Evolutionary conservation across 345 rosid genomes (phyloP).

Genomic region (Citrus glauca): DNA sequence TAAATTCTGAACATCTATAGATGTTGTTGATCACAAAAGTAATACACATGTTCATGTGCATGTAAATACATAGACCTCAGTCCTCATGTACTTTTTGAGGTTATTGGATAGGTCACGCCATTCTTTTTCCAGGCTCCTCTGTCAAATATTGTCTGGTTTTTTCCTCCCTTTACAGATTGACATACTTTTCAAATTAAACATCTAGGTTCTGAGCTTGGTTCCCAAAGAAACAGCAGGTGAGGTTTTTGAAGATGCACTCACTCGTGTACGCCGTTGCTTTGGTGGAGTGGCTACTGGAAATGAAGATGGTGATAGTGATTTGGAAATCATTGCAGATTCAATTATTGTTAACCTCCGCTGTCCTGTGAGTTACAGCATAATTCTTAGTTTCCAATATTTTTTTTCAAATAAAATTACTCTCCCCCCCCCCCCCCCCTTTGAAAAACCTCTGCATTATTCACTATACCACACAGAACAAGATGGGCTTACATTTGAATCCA

Average conservation of each 20-base stretch:
- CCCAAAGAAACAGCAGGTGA: slow-evolving; percentile 39
- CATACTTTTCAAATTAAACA: not conserved
- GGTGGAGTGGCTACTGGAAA: slow-evolving; percentile 25
- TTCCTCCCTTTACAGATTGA: not conserved
- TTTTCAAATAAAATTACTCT: no score
- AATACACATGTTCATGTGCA: not conserved
- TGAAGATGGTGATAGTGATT: slow-evolving; percentile 36
- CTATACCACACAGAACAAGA: not conserved
- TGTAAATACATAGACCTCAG: not conserved
- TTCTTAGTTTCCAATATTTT: not conserved
- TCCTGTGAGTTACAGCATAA: slow-evolving; percentile 27
- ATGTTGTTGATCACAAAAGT: not conserved
- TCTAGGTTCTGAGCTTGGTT: slow-evolving; percentile 27
- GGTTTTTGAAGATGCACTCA: slow-evolving; percentile 28
- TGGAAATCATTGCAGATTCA: slow-evolving; percentile 44
- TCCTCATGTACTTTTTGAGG: not conserved
- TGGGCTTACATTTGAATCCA: not conserved
- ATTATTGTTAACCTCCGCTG: slow-evolving; percentile 35
- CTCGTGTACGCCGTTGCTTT: slow-evolving; percentile 35
- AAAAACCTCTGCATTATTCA: not conserved
- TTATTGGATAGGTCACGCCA: not conserved
- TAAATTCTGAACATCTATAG: not conserved
- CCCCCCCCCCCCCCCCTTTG: no score
- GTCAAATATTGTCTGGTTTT: not conserved
- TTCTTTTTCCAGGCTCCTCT: not conserved